Evolutionary conservation across 176 grass and related monocot genomes (phyloP).

Genomic region (Chrysopogon serrulatus): DNA sequence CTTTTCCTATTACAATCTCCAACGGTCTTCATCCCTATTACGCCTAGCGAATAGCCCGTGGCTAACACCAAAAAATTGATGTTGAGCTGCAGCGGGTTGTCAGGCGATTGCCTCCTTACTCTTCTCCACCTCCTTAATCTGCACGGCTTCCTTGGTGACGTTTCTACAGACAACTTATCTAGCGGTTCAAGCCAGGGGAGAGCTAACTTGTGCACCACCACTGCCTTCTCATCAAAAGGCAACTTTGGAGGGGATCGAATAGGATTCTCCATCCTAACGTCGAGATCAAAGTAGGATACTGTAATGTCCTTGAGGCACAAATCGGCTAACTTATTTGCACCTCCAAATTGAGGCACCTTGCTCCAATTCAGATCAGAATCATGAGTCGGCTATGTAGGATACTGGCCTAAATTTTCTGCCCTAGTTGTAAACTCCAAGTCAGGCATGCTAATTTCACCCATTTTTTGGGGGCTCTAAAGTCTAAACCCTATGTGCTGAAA

Average conservation of each 20-base stretch:
- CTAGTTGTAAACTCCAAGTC: neutral
- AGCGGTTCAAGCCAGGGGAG: neutral
- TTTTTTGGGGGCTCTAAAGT: too few relatives aligned
- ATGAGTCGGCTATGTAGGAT: neutral
- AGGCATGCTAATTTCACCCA: neutral
- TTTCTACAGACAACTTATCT: constrained; percentile 17
- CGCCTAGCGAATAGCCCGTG: constrained; percentile 33
- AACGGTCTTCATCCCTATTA: constrained; percentile 14
- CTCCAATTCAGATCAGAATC: neutral
- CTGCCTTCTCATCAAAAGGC: neutral
- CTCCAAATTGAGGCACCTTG: neutral
- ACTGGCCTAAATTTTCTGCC: neutral
- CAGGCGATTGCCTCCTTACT: constrained; percentile 27
- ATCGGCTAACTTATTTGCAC: neutral
- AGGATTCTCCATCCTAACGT: neutral
- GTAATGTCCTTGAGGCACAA: neutral
- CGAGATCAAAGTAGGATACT: neutral
- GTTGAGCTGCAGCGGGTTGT: constrained; percentile 47
- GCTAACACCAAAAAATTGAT: constrained; percentile 42
- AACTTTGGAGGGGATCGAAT: constrained; percentile 8
- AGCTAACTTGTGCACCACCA: neutral
- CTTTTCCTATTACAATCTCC: neutral
- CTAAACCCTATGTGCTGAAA: neutral
- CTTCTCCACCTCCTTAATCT: constrained; percentile 52
- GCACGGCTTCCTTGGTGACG: constrained; percentile 21